Percentiles rank a stretch among this genome's conserved stretches.
phyloP scores from a whole-genome alignment of 345 rosid species.

The Durio zibethinus region DNA sequence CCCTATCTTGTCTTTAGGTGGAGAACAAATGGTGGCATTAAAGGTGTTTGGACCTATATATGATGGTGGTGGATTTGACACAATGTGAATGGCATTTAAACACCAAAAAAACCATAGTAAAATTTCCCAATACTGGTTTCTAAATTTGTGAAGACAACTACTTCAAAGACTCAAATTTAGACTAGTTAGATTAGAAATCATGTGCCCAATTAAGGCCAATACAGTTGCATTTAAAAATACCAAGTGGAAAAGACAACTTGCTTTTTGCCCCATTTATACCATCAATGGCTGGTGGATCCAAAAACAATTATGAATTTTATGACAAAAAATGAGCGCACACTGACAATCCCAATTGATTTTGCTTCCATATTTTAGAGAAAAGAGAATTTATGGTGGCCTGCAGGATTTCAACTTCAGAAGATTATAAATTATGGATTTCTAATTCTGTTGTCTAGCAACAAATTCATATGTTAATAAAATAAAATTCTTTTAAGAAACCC shows the following conservation, averaged over 20 bases:
- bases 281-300: conserved; percentile 26
- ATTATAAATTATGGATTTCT: no score
- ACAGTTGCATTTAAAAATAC: conserved; percentile 16
- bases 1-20: neutral
- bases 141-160: neutral
- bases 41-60: neutral
- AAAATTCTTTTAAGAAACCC: no score
- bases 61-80: neutral
- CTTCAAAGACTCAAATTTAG: neutral
- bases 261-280: conserved; percentile 23
- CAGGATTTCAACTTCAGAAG: neutral
- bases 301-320: neutral
- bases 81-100: neutral
- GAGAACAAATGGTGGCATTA: neutral
- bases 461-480: no score
- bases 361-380: neutral
- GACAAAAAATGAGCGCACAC: neutral
- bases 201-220: conserved; percentile 19
- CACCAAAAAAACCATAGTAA: neutral
- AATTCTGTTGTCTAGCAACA: no score
- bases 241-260: conserved; percentile 9
- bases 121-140: neutral
- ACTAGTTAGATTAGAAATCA: neutral
- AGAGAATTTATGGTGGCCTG: neutral
- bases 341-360: conserved; percentile 22